phyloP scores from a whole-genome alignment of 768 basidiomycete species.

The Termitomyces sp. region DNA sequence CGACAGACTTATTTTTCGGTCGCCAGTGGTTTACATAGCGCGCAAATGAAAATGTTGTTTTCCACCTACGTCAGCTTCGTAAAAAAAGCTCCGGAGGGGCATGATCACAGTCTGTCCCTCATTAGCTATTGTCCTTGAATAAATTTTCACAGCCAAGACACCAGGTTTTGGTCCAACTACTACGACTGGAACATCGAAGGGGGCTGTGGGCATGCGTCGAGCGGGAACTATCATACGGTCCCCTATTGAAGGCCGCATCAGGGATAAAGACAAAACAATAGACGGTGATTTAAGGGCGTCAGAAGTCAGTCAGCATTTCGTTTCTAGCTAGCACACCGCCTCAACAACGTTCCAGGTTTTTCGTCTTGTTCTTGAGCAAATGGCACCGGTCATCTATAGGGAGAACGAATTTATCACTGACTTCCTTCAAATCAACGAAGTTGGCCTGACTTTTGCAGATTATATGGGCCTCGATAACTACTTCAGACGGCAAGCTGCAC shows the following conservation, averaged over 20 bases:
- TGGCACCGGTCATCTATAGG: slow-evolving; percentile 68
- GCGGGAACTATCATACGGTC: slow-evolving; percentile 85
- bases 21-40: slow-evolving; percentile 75
- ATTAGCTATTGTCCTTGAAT: neutral
- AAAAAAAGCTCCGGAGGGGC: slow-evolving; percentile 65
- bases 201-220: slow-evolving; percentile 63
- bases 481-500: slow-evolving; percentile 87
- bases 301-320: slow-evolving; percentile 45
- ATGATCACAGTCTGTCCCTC: slow-evolving; percentile 57
- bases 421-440: slow-evolving; percentile 90
- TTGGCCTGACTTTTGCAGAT: slow-evolving; percentile 89
- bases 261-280: slow-evolving; percentile 50
- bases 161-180: slow-evolving; percentile 45
- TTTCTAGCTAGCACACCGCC: neutral
- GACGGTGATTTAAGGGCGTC: slow-evolving; percentile 66
- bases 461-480: slow-evolving; percentile 93
- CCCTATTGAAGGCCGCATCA: slow-evolving; percentile 59
- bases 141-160: neutral
- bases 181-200: slow-evolving; percentile 40
- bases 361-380: slow-evolving; percentile 67
- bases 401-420: slow-evolving; percentile 89
- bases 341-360: slow-evolving; percentile 55
- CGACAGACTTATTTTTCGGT: slow-evolving; percentile 88
- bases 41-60: slow-evolving; percentile 76
- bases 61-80: slow-evolving; percentile 53